These are phyloP conservation scores for Leucaena leucocephala DNA, from an alignment of 306 rosid genomes.

Conservation along the genomic window DNA sequence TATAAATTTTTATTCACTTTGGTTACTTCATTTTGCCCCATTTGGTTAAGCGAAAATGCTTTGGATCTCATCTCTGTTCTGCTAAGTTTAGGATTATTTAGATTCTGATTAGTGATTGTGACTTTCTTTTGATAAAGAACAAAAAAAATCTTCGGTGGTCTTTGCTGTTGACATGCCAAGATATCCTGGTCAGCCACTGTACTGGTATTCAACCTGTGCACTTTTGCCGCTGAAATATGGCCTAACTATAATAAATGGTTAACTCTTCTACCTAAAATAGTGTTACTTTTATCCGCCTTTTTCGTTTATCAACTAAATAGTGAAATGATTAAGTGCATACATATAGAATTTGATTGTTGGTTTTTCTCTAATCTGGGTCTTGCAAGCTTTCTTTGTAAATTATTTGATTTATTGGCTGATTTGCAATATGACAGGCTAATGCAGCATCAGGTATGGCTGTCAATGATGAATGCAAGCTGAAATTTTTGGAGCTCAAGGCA, in stretches of 20 bases:
- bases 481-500: constrained; percentile 56
- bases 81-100: background rate
- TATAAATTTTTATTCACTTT: background rate
- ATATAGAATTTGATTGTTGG: background rate
- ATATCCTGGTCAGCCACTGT: background rate
- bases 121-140: background rate
- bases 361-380: background rate
- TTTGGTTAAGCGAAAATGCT: background rate
- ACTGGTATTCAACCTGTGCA: background rate
- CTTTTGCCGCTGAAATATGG: background rate
- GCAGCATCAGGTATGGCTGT: constrained; percentile 50
- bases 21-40: background rate
- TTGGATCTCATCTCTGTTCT: background rate
- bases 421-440: constrained; percentile 46
- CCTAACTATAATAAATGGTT: background rate
- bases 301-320: background rate
- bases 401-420: background rate
- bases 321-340: background rate
- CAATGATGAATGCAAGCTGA: constrained; percentile 59
- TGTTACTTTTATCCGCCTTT: background rate
- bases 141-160: background rate
- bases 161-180: background rate
- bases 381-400: background rate
- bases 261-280: background rate
- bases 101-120: background rate